phyloP scores from a whole-genome alignment of 148 eudicot species.

The Vaccinium vitisidaea region DNA sequence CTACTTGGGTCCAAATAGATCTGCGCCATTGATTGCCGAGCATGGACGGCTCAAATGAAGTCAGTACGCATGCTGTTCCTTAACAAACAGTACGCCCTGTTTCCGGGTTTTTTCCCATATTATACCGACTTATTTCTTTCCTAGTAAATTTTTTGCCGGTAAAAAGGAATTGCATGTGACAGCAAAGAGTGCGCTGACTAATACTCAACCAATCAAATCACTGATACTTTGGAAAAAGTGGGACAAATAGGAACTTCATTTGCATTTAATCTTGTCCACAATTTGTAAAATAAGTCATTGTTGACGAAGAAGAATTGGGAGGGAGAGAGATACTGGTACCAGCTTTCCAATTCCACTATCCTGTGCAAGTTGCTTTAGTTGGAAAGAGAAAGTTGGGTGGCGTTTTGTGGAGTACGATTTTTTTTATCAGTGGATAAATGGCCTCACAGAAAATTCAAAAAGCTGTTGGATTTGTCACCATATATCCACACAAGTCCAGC shows the following conservation, averaged over 20 bases:
- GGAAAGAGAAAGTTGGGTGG: neutral
- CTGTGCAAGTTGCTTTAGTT: neutral
- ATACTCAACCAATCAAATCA: neutral
- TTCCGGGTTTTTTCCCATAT: no score
- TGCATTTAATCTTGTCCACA: neutral
- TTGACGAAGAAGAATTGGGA: neutral
- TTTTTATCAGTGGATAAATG: neutral
- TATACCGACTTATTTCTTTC: no score
- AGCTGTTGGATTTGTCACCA: neutral
- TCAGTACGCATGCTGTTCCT: no score
- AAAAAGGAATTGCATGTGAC: neutral
- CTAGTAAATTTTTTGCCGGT: no score
- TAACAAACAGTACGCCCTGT: no score
- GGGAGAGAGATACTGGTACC: no score
- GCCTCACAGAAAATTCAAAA: neutral
- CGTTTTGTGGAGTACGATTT: neutral
- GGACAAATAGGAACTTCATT: neutral
- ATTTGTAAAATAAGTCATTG: neutral
- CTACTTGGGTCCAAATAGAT: no score
- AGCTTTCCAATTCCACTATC: conserved; percentile 15
- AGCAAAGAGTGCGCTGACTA: neutral
- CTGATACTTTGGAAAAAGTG: neutral
- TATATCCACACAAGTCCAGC: neutral
- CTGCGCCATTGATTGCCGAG: no score
- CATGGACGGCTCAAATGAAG: no score